Base-by-base conservation (phyloP, 768 basidiomycete genomes). In the Panus rudis region DNA sequence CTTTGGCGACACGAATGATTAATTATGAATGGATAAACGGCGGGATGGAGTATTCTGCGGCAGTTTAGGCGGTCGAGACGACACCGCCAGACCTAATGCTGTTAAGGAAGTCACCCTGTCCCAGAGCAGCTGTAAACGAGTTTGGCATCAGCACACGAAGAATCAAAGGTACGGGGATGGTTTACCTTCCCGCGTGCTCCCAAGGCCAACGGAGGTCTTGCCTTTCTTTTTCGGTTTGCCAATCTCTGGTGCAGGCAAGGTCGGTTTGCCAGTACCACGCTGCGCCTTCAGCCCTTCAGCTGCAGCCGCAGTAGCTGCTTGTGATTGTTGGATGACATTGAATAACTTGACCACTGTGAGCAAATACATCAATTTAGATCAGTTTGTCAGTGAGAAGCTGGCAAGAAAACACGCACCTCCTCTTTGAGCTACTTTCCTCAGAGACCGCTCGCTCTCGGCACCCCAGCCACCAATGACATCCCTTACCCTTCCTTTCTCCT, bases 391-490 rank as follows among this genome's bases (percentile, higher is more conserved):
- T 4, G 10, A 12, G 8, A 35, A 25, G 33, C 34, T 21, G 43
- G 38, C 7, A 30, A 19, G 38, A 3, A 38, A 17, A 7, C n/a
- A 53, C 75, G 39, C 59, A 86, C 86, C 86, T 63, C 86, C 86
- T 59, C 86, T 70, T 65, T 83, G 96, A 50, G 82, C 94, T 62
- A 76, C 89, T 71, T 84, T 97, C 60, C 75, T 78, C 55, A 80
- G 68, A 46, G 73, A 82, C 62, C 76, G 76, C 67, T 82, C 90
- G 63, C 76, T 78, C 62, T 87, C 85, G 11, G 75, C 84, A 23
- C 86, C 92, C 92, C 92, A 96, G 31, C 90, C 91, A 45, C 81
- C 88, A 58, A 86, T 89, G 13, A 79, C 77, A 59, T 84, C 81
- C 30, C 66, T 73, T 50, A 84, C 72, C 44, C 78, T 67, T 11